Evolutionary conservation across 1,284 basidiomycete genomes (phyloP).

Genomic region (Pascua sp.): DNA sequence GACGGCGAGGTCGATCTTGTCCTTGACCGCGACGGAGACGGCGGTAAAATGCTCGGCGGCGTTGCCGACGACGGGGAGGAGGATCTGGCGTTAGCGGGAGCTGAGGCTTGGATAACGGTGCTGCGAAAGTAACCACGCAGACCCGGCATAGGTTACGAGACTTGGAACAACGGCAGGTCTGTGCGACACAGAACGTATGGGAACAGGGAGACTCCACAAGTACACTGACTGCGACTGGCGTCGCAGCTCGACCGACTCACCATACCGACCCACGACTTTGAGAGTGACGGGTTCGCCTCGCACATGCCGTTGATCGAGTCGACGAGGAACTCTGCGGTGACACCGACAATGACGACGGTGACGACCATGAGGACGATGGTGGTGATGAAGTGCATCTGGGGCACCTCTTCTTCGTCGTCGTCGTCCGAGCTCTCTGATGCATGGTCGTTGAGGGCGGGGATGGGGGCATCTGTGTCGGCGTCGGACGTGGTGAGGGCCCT

Average conservation of each 20-base stretch:
- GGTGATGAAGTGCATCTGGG: constrained; percentile 55
- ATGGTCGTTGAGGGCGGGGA: neutral
- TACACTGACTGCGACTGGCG: too few relatives aligned
- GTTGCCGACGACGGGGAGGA: constrained; percentile 36
- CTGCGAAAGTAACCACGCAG: too few relatives aligned
- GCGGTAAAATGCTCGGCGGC: constrained; percentile 76
- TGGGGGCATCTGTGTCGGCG: neutral
- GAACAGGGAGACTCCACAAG: too few relatives aligned
- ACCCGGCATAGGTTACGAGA: too few relatives aligned
- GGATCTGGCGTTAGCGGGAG: neutral
- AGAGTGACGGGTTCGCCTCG: constrained; percentile 52
- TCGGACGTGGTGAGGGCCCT: neutral
- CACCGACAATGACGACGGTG: constrained; percentile 48
- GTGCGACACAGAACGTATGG: too few relatives aligned
- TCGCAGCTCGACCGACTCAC: neutral
- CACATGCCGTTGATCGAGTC: constrained; percentile 47
- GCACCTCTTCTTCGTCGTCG: constrained; percentile 48
- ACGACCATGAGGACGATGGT: constrained; percentile 46
- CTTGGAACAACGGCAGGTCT: too few relatives aligned
- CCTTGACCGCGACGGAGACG: constrained; percentile 79
- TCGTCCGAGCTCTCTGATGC: neutral
- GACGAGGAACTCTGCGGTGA: constrained; percentile 70
- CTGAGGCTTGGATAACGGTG: neutral
- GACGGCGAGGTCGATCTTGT: constrained; percentile 56
- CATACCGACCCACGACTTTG: constrained; percentile 73